phyloP scores from a whole-genome alignment of 2,329 filamentous ascomycete genomes.

The Exophiala lecanii-corni region DNA sequence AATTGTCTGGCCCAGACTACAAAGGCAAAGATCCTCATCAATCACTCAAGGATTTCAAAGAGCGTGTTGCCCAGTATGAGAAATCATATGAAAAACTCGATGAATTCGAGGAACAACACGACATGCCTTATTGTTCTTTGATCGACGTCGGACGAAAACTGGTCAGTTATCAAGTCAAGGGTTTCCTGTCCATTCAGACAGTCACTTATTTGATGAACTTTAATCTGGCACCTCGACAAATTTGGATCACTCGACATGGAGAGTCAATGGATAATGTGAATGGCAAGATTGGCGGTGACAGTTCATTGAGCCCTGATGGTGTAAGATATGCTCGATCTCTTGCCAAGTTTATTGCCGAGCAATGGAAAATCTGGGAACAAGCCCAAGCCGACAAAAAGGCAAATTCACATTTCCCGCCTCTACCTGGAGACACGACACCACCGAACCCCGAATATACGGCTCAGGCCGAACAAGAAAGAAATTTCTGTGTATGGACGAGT shows the following conservation, averaged over 20 bases:
- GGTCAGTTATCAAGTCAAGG: constrained; percentile 81
- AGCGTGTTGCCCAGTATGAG: constrained; percentile 86
- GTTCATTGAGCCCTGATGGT: constrained; percentile 74
- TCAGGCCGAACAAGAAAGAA: constrained; percentile 59
- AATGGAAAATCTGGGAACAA: constrained; percentile 75
- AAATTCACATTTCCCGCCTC: constrained; percentile 78
- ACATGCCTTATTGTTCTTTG: constrained; percentile 96
- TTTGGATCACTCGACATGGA: constrained; percentile 96
- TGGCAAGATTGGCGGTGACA: constrained; percentile 88
- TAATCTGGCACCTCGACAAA: constrained; percentile 89
- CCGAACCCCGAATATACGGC: constrained; percentile 75
- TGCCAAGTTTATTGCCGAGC: constrained; percentile 75
- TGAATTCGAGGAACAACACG: constrained; percentile 81
- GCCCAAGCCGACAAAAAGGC: constrained; percentile 74
- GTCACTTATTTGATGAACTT: constrained; percentile 96
- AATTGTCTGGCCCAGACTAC: constrained; percentile 94
- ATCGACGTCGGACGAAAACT: constrained; percentile 95
- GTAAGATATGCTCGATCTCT: constrained; percentile 73
- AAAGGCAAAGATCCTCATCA: constrained; percentile 83
- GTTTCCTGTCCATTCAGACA: constrained; percentile 87
- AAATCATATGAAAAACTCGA: constrained; percentile 90
- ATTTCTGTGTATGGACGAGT: constrained; percentile 97
- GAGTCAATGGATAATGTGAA: constrained; percentile 82
- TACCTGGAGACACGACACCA: constrained; percentile 85
- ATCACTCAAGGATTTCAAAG: constrained; percentile 85